A percentile compares a stretch with the other conserved stretches of the same genome.
Conservation (phyloP, 1,284 basidiomycete species). For the Fomitopsis schrenkii region DNA sequence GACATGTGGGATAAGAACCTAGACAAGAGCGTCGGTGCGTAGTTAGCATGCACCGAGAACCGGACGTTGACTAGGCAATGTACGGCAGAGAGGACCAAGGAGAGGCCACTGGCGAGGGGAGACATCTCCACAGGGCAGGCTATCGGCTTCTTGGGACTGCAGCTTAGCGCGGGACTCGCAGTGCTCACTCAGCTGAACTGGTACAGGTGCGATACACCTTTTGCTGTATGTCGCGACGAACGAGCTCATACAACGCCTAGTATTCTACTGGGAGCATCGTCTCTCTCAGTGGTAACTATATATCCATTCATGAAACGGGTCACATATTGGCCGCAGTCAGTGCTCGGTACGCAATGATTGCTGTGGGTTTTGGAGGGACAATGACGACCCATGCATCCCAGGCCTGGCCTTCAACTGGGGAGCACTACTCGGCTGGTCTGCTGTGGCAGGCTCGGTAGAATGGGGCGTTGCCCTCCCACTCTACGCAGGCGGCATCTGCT, state of each 20-base stretch:
- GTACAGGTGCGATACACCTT: conserved; percentile 64
- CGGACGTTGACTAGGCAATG: background rate
- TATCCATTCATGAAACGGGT: conserved; percentile 99
- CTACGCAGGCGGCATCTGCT: conserved; percentile 86
- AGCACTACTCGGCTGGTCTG: conserved; percentile 93
- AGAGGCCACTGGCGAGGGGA: conserved; percentile 75
- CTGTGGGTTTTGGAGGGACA: background rate
- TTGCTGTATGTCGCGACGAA: background rate
- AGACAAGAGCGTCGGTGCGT: conserved; percentile 88
- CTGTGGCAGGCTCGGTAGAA: conserved; percentile 78
- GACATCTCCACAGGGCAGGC: conserved; percentile 80
- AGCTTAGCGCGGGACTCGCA: conserved; percentile 84
- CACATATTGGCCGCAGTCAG: conserved; percentile 95
- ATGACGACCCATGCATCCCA: conserved; percentile 25
- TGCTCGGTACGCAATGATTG: conserved; percentile 58
- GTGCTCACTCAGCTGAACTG: conserved; percentile 90
- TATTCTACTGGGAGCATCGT: conserved; percentile 89
- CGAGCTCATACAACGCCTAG: conserved; percentile 35
- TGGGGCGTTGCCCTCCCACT: conserved; percentile 87
- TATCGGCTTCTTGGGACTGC: conserved; percentile 77
- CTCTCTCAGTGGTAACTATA: conserved; percentile 80
- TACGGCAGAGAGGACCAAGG: conserved; percentile 54
- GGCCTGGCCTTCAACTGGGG: conserved; percentile 99
- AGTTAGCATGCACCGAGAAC: background rate
- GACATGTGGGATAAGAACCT: conserved; percentile 97